These are phyloP conservation scores for Actinomucor elegans DNA, from an alignment of 371 early-diverging fungal species.

Conservation along the genomic window DNA sequence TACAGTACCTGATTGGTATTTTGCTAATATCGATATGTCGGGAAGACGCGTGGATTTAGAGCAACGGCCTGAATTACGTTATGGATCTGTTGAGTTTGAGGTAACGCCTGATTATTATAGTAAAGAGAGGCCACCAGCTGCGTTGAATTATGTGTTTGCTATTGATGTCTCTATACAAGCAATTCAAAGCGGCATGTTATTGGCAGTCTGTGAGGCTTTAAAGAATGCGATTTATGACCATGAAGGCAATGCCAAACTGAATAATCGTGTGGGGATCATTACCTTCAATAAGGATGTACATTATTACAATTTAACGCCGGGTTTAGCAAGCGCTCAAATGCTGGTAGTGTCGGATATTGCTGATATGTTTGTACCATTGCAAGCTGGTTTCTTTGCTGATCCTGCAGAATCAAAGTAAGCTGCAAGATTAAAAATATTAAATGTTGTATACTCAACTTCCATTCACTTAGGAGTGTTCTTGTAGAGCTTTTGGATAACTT, in stretches of 20 bases:
- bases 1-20: constrained; percentile 88
- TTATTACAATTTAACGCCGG: constrained; percentile 88
- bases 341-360: constrained; percentile 91
- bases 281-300: constrained; percentile 91
- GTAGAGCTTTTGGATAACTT: constrained; percentile 80
- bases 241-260: constrained; percentile 23
- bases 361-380: constrained; percentile 93
- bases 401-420: constrained; percentile 69
- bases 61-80: constrained; percentile 87
- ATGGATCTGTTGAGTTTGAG: constrained; percentile 91
- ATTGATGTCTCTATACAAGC: constrained; percentile 92
- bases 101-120: constrained; percentile 77
- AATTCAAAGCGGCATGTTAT: constrained; percentile 82
- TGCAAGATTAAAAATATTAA: neutral
- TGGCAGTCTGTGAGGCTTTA: constrained; percentile 70
- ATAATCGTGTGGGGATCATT: constrained; percentile 77
- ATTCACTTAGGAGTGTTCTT: constrained; percentile 63
- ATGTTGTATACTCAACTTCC: neutral
- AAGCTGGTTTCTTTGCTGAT: constrained; percentile 90
- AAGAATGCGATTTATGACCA: constrained; percentile 67
- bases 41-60: constrained; percentile 89
- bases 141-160: constrained; percentile 87
- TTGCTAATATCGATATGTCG: constrained; percentile 93
- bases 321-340: constrained; percentile 90
- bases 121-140: constrained; percentile 58